Evolutionary conservation across 1,139 yeast genomes (phyloP).

Genomic region (Meyerozyma elateridarum): DNA sequence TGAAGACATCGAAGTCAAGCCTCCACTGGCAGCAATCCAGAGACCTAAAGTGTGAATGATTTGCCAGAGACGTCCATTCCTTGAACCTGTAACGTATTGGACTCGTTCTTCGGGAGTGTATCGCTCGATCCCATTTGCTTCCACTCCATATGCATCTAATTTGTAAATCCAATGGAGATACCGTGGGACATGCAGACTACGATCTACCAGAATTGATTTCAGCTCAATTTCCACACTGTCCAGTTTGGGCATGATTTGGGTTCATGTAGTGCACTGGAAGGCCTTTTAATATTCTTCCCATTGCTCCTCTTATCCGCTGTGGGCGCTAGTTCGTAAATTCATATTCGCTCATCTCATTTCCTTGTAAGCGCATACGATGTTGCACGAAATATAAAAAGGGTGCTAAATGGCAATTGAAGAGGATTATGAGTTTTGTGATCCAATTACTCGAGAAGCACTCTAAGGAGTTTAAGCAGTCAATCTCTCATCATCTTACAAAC

Average conservation of each 20-base stretch:
- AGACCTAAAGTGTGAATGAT: conserved; percentile 22
- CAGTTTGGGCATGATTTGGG: no score
- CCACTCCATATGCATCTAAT: conserved; percentile 26
- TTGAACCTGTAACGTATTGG: neutral
- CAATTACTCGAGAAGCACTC: conserved; percentile 18
- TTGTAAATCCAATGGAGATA: conserved; percentile 15
- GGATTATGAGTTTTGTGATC: conserved; percentile 6
- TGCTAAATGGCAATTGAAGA: neutral
- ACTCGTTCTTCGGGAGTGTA: conserved; percentile 23
- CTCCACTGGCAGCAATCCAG: conserved; percentile 40
- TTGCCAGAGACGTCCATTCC: conserved; percentile 11
- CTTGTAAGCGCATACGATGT: conserved; percentile 2
- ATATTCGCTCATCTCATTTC: neutral
- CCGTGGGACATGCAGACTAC: conserved; percentile 2
- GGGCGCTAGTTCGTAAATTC: neutral
- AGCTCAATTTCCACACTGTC: no score
- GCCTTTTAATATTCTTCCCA: no score
- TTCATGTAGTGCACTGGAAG: no score
- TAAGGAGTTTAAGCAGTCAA: conserved; percentile 23
- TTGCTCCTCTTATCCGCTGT: no score
- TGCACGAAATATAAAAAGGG: neutral
- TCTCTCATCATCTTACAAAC: conserved; percentile 39
- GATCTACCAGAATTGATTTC: no score
- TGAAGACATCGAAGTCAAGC: conserved; percentile 37
- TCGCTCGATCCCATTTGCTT: conserved; percentile 28